These are phyloP conservation scores for Metschnikowia cerradonensis DNA, from an alignment of 805 yeast species.

Conservation along the genomic window DNA sequence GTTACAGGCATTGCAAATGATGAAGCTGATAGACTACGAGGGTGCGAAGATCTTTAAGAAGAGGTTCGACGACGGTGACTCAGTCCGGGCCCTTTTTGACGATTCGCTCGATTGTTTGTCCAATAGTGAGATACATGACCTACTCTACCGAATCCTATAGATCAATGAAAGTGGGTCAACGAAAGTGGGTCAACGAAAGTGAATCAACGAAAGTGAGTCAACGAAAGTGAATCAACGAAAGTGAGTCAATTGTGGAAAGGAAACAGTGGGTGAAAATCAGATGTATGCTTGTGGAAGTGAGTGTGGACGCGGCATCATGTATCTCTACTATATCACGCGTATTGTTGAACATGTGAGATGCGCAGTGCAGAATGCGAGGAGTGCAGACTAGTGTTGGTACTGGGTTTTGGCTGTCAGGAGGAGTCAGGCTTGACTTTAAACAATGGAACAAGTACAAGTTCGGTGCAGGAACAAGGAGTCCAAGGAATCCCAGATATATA, in stretches of 20 bases:
- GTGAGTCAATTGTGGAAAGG: background rate
- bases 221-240: too few species aligned
- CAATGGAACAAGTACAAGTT: too few species aligned
- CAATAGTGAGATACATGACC: slow-evolving; percentile 20
- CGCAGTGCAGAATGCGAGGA: too few species aligned
- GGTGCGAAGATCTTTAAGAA: slow-evolving; percentile 19
- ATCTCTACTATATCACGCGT: background rate
- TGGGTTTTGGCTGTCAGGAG: too few species aligned
- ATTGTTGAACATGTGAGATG: too few species aligned
- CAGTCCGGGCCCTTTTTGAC: slow-evolving; percentile 21
- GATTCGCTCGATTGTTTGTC: slow-evolving; percentile 17
- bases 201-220: too few species aligned
- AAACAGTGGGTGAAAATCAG: background rate
- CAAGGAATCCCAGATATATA: too few species aligned
- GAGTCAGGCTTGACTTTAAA: too few species aligned
- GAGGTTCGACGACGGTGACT: slow-evolving; percentile 13
- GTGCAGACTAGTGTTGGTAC: too few species aligned
- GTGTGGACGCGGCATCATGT: background rate
- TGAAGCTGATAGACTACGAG: slow-evolving; percentile 22
- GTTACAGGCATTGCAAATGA: slow-evolving; percentile 27
- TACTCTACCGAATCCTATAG: slow-evolving; percentile 24
- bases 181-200: background rate
- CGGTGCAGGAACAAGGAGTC: too few species aligned
- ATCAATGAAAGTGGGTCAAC: background rate
- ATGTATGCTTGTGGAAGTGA: background rate